Evolutionary conservation across 192 early-diverging fungal species (phyloP), one percentile per base, ranked within the genome.

Genomic region (Glomus cerebriforme): DNA sequence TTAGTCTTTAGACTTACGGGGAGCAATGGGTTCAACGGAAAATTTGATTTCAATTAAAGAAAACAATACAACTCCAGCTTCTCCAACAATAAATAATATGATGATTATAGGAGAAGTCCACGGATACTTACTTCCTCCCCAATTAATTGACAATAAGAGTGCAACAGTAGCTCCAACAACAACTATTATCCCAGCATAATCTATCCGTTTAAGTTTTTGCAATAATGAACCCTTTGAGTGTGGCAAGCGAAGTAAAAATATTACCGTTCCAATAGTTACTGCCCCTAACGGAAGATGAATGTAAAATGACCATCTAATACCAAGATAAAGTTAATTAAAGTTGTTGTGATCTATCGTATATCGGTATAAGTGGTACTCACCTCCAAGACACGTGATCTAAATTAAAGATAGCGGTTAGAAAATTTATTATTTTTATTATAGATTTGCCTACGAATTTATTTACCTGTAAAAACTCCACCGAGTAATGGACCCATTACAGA

Each of bases 1-100:
- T 13, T 26, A n/a, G n/a, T n/a, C n/a, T n/a, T n/a, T n/a, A n/a
- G n/a, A 47, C 69, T 49, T 47, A 73, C 85, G 80, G 10, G 94
- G 92, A 47, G 95, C 87, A 49, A 97, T 82, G 10, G 96, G 95
- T 59, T 91, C 89, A 26, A 81, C 73, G 1, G 95, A 84, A 17
- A 91, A 47, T 74, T 87, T 87, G 45, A 82, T 80, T 84, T 97
- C 95, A 37, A 93, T 82, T 24, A 83, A 82, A 5, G 84, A 84
- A 77, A 95, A 95, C 12, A 80, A 80, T 10, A 78, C 22, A 26
- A 89, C 65, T 26, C 90, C 34, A 7, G 84, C 43, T 12, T 60
- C 75, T 26, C 93, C 91, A 49, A 91, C 78, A 13, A 81, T 70
- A 54, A 92, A 86, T 29, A 92, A 80, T 31, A 82, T 74, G 68